A percentile compares a stretch with the other conserved stretches of the same genome.
Conservation (phyloP, 164 flowering plant genomes). For the Liquidambar formosana region DNA sequence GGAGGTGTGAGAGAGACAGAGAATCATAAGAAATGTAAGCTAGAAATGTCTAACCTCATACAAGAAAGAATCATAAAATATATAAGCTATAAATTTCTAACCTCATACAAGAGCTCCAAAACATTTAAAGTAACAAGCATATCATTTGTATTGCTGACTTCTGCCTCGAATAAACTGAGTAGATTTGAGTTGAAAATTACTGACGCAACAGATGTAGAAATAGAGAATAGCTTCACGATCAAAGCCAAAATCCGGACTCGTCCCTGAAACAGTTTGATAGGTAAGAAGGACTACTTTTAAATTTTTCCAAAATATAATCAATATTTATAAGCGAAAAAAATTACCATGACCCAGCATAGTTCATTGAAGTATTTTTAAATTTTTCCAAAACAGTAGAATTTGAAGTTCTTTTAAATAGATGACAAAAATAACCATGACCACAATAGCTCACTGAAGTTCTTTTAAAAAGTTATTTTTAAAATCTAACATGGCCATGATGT, state of each 20-base stretch:
- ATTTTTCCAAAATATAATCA: not conserved
- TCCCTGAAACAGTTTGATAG: constrained; percentile 51
- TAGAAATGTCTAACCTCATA: too few relatives aligned
- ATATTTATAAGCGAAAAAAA: not conserved
- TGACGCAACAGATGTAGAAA: constrained; percentile 73
- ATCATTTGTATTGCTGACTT: constrained; percentile 56
- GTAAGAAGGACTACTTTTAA: not conserved
- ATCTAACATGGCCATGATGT: not conserved
- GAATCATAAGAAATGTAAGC: not conserved
- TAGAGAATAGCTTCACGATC: constrained; percentile 82
- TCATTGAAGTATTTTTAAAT: too few relatives aligned
- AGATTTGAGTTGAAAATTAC: constrained; percentile 53
- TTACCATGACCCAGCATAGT: not conserved
- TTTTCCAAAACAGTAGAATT: too few relatives aligned
- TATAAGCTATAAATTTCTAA: constrained; percentile 19
- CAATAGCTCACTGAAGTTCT: too few relatives aligned
- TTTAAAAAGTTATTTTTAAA: not conserved
- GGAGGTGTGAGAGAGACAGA: not conserved
- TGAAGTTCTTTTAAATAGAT: too few relatives aligned
- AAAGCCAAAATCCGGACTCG: constrained; percentile 77
- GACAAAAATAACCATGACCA: too few relatives aligned
- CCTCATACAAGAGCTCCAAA: constrained; percentile 89
- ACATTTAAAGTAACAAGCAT: constrained; percentile 66
- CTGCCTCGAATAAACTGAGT: constrained; percentile 68
- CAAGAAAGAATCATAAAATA: not conserved